Base-by-base conservation (phyloP, 495 filamentous ascomycete genomes). In the Aspergillus panamensis region DNA sequence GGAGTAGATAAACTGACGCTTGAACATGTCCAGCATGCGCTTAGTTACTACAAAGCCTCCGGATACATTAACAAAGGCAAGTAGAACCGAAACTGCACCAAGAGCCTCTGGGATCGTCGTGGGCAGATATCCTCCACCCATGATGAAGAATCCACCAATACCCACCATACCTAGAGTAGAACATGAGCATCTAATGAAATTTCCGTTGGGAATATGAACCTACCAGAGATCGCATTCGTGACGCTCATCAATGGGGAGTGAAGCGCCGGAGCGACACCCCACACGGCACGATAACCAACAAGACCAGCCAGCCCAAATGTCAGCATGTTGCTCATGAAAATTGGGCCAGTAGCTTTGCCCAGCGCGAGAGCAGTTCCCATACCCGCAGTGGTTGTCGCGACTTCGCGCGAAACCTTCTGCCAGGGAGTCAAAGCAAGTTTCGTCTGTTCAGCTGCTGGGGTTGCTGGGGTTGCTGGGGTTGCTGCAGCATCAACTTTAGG, bases 11-110 rank as follows among this genome's bases (percentile, higher is more conserved):
- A n/a, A 67, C 74, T 37, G 66, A 75, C 85, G 82, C 58, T 87
- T 87, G 69, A 93, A 93, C 89, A 93, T 93, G 64, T 93, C 88
- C n/a, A 93, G 78, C 89, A 93, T 93, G 62, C 89, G 84, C 71
- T 91, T 91, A 3, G 88, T 90, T 48, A 93, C 87, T 14, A 91
- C 87, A 63, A 93, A 93, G 1, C 89, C 89, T 19, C 89, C 89
- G 10, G 86, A 85, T 6, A 93, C 81, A 68, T 93, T 93, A 55
- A 91, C 87, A 64, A 90, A 93, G 8, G 89, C 88, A 40, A 93
- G 70, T 3, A 92, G 80, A 10, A 93, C 89, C 10, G 88, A 92
- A 0, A 80, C 71, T n/a, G 89, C 85, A 51, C 89, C 89, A 35
- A 93, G 79, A 2, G 72, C 72, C 67, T 93, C 88, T 1, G 89